These are phyloP conservation scores for Clausena lansium DNA, from an alignment of 345 rosid species.

Conservation along the genomic window DNA sequence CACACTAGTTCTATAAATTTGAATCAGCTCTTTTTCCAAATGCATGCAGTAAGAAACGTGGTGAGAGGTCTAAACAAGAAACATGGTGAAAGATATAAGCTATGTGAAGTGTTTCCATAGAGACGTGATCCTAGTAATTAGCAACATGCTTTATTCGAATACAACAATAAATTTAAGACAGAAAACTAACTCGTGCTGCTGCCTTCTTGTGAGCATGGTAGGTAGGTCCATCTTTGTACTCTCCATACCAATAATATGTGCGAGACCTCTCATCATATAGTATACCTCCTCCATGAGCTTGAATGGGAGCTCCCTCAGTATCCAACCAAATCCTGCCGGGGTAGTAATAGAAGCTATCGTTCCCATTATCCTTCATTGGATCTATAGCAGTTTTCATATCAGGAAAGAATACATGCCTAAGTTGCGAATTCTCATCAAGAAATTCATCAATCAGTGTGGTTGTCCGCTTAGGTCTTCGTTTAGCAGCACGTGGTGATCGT, in stretches of 20 bases:
- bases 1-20: background rate
- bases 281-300: conserved; percentile 95
- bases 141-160: conserved; percentile 6
- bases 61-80: background rate
- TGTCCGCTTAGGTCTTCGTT: conserved; percentile 68
- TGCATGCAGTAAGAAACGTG: background rate
- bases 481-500: conserved; percentile 79
- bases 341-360: conserved; percentile 49
- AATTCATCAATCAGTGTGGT: conserved; percentile 85
- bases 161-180: conserved; percentile 12
- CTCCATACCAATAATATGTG: conserved; percentile 90
- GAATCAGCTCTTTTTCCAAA: conserved; percentile 10
- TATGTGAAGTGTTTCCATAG: background rate
- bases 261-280: conserved; percentile 53
- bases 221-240: conserved; percentile 91
- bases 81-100: background rate
- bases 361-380: conserved; percentile 55
- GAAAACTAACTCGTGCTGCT: conserved; percentile 71
- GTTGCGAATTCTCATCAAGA: conserved; percentile 90
- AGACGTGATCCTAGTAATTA: background rate
- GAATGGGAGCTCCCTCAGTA: conserved; percentile 85
- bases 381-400: conserved; percentile 52
- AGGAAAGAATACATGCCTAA: conserved; percentile 80
- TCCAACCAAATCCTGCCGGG: conserved; percentile 93
- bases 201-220: conserved; percentile 74